Evolutionary conservation across 228 moss, liverwort and hornwort species (phyloP), one percentile per base, ranked within the genome.

Genomic region (Sphagnum magellanicum): DNA sequence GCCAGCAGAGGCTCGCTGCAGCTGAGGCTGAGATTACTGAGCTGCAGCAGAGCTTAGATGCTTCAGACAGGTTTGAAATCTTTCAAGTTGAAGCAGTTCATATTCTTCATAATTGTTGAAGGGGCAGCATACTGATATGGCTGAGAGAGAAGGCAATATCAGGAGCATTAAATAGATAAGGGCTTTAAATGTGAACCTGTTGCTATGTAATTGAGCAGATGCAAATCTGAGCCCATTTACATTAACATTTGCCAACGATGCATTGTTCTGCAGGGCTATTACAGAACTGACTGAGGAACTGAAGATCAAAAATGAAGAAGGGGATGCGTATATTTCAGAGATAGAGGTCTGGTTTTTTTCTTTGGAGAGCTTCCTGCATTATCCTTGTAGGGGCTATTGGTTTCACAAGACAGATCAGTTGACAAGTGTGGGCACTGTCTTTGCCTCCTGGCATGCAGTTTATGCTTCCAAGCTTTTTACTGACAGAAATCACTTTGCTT

Each of bases 221-320:
- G 32, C 32, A 32, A 32, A 32, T 32, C 32, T 32, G 32, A 32
- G 32, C 32, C 32, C 32, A 32, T 32, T 32, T 32, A 32, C 32
- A 32, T 32, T 32, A 32, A 32, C 3, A 32, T 32, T 32, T 32
- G 32, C 32, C 32, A 32, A 32, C 32, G 3, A 32, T 32, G 32
- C 65, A 65, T 71, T 78, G 52, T 79, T 71, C 74, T 86, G 55
- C 83, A 94, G 95, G 84, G 73, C 77, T 74, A 82, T 83, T 61
- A 71, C 82, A 74, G 96, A 93, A 72, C 84, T 92, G 63, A 81
- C 74, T 72, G 93, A 92, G 77, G 55, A 79, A 67, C 72, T 96
- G 67, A 88, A 91, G 74, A 82, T 87, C 64, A 96, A 93, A 81
- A 82, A 88, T 67, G 96, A 96, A 74, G 96, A 96, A 80, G 96